Percentiles rank a stretch among this genome's conserved stretches.
phyloP scores from a whole-genome alignment of 2,329 filamentous ascomycete genomes.

The Zymoseptoria ardabiliae region DNA sequence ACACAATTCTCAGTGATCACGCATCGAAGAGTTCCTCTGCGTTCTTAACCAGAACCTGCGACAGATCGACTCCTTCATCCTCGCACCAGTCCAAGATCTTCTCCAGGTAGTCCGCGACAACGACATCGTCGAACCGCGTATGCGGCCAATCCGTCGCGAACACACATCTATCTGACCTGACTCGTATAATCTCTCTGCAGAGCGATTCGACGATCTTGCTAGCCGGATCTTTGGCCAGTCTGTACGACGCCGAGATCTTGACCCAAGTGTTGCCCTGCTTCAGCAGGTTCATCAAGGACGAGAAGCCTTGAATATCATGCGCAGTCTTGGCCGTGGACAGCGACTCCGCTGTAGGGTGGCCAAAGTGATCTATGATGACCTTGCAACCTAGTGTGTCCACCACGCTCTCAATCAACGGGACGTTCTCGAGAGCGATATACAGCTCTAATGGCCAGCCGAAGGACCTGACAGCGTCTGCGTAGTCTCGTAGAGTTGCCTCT shows the following conservation, averaged over 20 bases:
- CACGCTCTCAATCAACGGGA: slow-evolving; percentile 44
- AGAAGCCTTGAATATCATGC: slow-evolving; percentile 45
- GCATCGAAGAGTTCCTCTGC: slow-evolving; percentile 43
- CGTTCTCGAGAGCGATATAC: slow-evolving; percentile 47
- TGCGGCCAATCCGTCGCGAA: slow-evolving; percentile 61
- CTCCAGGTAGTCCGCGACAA: slow-evolving; percentile 50
- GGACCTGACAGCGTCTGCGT: slow-evolving; percentile 45
- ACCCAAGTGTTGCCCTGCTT: slow-evolving; percentile 45
- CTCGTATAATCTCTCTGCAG: slow-evolving; percentile 42
- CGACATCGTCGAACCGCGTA: slow-evolving; percentile 51
- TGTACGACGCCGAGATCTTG: slow-evolving; percentile 54
- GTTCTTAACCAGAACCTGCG: slow-evolving; percentile 48
- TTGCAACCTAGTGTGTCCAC: slow-evolving; percentile 43
- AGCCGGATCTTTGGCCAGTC: slow-evolving; percentile 36
- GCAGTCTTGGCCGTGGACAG: slow-evolving; percentile 26
- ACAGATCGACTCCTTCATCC: slow-evolving; percentile 36
- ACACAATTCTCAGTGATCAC: neutral
- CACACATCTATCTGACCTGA: slow-evolving; percentile 42
- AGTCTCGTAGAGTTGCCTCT: slow-evolving; percentile 35
- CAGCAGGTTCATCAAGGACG: slow-evolving; percentile 42
- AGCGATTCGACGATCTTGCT: slow-evolving; percentile 37
- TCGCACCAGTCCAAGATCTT: slow-evolving; percentile 48
- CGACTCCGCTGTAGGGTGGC: slow-evolving; percentile 36
- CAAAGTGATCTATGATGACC: slow-evolving; percentile 56
- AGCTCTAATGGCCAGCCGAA: slow-evolving; percentile 53